These are phyloP conservation scores for Rhizophagus prolifer DNA, from an alignment of 192 early-diverging fungal genomes.

Conservation along the genomic window DNA sequence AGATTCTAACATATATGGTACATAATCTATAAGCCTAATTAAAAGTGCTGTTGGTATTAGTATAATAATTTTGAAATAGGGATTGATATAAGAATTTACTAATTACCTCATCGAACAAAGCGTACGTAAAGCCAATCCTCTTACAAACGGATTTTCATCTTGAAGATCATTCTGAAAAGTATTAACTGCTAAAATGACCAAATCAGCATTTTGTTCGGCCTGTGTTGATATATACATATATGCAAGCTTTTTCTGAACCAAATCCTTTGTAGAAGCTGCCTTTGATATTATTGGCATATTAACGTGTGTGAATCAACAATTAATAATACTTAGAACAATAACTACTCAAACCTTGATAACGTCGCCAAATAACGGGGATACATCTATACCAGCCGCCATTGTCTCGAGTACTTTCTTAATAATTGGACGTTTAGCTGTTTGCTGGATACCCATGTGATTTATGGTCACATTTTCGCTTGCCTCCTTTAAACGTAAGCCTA, in stretches of 20 bases:
- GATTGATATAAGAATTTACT: neutral
- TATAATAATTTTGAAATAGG: too few species aligned
- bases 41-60: neutral
- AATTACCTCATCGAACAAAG: slow-evolving; percentile 40
- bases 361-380: slow-evolving; percentile 39
- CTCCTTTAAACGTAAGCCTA: neutral
- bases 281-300: neutral
- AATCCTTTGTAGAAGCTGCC: slow-evolving; percentile 42
- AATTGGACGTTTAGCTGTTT: slow-evolving; percentile 10
- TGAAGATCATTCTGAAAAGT: slow-evolving; percentile 42
- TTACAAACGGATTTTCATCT: slow-evolving; percentile 37
- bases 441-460: neutral
- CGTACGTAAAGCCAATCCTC: slow-evolving; percentile 41
- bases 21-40: slow-evolving; percentile 9
- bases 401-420: slow-evolving; percentile 34
- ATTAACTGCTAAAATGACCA: slow-evolving; percentile 41
- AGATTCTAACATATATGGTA: slow-evolving; percentile 41
- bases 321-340: neutral
- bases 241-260: slow-evolving; percentile 36
- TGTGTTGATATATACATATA: slow-evolving; percentile 38
- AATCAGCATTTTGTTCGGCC: slow-evolving; percentile 36
- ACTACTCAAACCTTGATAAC: slow-evolving; percentile 36
- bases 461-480: slow-evolving; percentile 17
- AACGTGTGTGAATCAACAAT: neutral
- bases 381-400: slow-evolving; percentile 43